Evolutionary conservation across 2,329 filamentous ascomycete genomes (phyloP).

Genomic region (Zymoseptoria ardabiliae): DNA sequence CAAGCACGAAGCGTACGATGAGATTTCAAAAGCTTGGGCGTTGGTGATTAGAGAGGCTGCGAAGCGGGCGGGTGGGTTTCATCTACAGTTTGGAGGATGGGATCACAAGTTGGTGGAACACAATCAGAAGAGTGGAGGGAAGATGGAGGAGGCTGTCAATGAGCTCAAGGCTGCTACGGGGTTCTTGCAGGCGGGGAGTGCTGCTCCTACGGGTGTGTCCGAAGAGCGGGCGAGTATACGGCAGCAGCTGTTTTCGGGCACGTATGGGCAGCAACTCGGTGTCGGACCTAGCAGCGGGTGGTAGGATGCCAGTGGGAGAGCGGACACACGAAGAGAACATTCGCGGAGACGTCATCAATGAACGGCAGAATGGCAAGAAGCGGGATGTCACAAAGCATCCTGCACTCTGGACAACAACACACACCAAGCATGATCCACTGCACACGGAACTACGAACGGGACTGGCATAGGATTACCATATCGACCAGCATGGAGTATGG

Average conservation of each 20-base stretch:
- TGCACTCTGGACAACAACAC: background rate
- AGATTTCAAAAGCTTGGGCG: constrained; percentile 89
- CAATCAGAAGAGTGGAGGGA: constrained; percentile 77
- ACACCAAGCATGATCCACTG: background rate
- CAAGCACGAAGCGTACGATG: constrained; percentile 93
- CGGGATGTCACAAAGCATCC: background rate
- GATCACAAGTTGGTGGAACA: constrained; percentile 81
- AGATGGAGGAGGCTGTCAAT: constrained; percentile 70
- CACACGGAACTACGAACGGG: background rate
- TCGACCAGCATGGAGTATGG: background rate
- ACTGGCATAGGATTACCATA: background rate
- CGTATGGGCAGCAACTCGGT: constrained; percentile 45
- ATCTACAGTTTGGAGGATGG: constrained; percentile 84
- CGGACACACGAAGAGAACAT: background rate
- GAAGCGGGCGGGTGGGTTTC: constrained; percentile 84
- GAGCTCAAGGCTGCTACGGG: constrained; percentile 62
- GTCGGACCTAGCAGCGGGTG: constrained; percentile 33
- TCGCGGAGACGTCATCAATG: background rate
- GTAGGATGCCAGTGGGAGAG: background rate
- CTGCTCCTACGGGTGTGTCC: constrained; percentile 20
- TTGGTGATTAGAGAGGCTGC: constrained; percentile 83
- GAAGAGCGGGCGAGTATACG: constrained; percentile 42
- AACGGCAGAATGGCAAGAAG: background rate
- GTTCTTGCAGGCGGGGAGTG: constrained; percentile 58
- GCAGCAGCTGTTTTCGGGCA: constrained; percentile 37